A percentile compares a stretch with the other conserved stretches of the same genome.
Evolutionary conservation across 1,284 basidiomycete species (phyloP).

Genomic region (Melampsora americana): DNA sequence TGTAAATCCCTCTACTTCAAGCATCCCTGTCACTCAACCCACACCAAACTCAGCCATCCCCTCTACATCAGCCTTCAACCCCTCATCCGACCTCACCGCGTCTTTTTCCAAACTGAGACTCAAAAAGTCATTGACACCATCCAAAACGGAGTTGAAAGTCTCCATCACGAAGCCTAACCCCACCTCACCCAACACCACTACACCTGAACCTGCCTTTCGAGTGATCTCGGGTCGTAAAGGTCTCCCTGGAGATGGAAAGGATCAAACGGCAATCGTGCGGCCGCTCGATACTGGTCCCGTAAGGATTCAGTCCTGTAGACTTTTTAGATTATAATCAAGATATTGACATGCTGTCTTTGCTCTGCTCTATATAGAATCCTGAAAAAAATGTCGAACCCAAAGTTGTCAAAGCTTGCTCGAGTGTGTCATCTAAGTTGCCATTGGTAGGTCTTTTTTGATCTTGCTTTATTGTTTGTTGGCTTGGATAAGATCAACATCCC

Average conservation of each 20-base stretch:
- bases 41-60: background rate
- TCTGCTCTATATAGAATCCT: background rate
- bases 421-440: background rate
- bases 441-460: background rate
- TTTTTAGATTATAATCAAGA: background rate
- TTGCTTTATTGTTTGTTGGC: background rate
- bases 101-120: background rate
- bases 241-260: slow-evolving; percentile 36
- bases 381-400: slow-evolving; percentile 30
- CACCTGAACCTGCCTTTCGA: slow-evolving; percentile 22
- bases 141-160: slow-evolving; percentile 11
- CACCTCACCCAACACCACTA: background rate
- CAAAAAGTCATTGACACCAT: background rate
- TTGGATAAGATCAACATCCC: background rate
- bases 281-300: slow-evolving; percentile 16
- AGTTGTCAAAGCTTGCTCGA: slow-evolving; percentile 23
- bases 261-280: slow-evolving; percentile 29
- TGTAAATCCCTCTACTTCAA: slow-evolving; percentile 3
- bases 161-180: background rate
- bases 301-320: background rate
- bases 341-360: background rate
- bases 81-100: background rate
- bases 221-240: slow-evolving; percentile 44
- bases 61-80: background rate
- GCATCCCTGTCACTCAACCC: background rate